These are phyloP conservation scores for Paecilomyces sp. DNA, from an alignment of 2,329 filamentous ascomycete species.

Conservation along the genomic window DNA sequence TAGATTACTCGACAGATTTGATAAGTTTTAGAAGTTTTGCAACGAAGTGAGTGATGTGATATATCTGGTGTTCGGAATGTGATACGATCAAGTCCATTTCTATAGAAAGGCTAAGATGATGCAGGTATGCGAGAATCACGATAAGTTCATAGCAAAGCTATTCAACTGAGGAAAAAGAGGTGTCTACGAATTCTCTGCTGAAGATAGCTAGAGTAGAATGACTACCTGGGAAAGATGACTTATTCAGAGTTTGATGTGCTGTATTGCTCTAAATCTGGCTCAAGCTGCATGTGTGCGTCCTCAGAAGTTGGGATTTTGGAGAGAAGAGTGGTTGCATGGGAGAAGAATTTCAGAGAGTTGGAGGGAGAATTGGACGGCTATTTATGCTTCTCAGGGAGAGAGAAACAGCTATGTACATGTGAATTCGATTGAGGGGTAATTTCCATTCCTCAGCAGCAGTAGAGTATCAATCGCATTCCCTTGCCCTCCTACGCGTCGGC, in stretches of 20 bases:
- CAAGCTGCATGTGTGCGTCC: background rate
- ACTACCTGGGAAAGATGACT: background rate
- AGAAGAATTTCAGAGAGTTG: background rate
- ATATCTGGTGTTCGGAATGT: too few relatives aligned
- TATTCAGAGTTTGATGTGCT: background rate
- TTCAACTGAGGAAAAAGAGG: too few relatives aligned
- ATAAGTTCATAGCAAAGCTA: too few relatives aligned
- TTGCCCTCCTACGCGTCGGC: background rate
- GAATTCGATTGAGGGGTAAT: background rate
- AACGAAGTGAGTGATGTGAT: too few relatives aligned
- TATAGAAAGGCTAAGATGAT: too few relatives aligned
- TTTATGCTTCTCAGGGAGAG: background rate
- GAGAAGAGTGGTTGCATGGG: background rate
- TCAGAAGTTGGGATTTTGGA: background rate
- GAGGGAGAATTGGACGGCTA: background rate
- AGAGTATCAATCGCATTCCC: background rate
- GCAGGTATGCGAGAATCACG: too few relatives aligned
- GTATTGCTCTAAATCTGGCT: background rate
- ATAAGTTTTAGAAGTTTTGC: too few relatives aligned
- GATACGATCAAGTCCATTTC: too few relatives aligned
- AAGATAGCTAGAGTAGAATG: background rate
- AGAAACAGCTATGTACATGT: background rate
- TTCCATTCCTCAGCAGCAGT: background rate
- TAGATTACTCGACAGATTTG: too few relatives aligned
- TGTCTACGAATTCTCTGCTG: background rate